Conservation (phyloP, 495 filamentous ascomycete genomes). For the Neurospora pannonica region DNA sequence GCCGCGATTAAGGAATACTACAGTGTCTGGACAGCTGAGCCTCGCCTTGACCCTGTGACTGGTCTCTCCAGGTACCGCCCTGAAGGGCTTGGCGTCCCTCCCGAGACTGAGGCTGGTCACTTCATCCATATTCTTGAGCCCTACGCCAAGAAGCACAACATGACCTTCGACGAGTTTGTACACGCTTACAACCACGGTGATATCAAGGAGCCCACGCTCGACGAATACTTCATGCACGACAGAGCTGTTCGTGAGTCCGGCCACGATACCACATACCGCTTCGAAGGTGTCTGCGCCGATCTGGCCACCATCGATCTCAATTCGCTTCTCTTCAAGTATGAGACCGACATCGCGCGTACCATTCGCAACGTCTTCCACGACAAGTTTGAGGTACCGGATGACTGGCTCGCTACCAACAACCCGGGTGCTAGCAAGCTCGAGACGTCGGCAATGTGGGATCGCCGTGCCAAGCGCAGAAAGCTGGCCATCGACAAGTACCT, state of each 20-base stretch:
- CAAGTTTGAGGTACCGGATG: constrained; percentile 62
- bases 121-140: constrained; percentile 81
- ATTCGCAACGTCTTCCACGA: constrained; percentile 79
- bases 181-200: constrained; percentile 68
- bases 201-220: constrained; percentile 79
- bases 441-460: constrained; percentile 80
- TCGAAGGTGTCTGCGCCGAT: constrained; percentile 79
- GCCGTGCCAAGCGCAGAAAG: constrained; percentile 70
- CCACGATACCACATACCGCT: constrained; percentile 88
- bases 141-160: constrained; percentile 73
- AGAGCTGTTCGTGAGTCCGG: constrained; percentile 92
- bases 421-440: constrained; percentile 48
- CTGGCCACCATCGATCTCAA: constrained; percentile 92
- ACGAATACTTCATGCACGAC: constrained; percentile 93
- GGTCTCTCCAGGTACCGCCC: constrained; percentile 88
- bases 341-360: constrained; percentile 75
- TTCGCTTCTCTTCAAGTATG: constrained; percentile 90
- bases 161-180: constrained; percentile 76
- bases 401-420: constrained; percentile 54
- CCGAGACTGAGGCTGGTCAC: constrained; percentile 84
- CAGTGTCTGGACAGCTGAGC: constrained; percentile 75
- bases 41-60: constrained; percentile 66
- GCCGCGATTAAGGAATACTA: constrained; percentile 97
- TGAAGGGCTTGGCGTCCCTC: constrained; percentile 81
- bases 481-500: constrained; percentile 75